A percentile compares a stretch with the other conserved stretches of the same genome.
phyloP scores from a whole-genome alignment of 805 yeast genomes.

The Saccharomycopsis selenospora region DNA sequence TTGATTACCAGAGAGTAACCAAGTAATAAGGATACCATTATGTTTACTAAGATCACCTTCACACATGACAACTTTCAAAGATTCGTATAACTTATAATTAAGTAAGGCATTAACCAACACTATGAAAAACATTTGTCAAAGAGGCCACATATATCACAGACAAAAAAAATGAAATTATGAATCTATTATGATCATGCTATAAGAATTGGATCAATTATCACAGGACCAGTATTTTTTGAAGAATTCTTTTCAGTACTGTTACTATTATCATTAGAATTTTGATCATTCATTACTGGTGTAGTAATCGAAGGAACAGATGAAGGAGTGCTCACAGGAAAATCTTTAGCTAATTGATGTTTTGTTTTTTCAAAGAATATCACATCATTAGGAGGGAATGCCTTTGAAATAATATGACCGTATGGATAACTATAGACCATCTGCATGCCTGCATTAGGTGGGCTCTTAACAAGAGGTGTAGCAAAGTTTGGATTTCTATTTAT shows the following conservation, averaged over 20 bases:
- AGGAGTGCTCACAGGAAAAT: constrained; percentile 42
- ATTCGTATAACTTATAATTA: constrained; percentile 56
- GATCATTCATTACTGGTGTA: no score
- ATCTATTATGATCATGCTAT: no score
- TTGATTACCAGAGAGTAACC: constrained; percentile 55
- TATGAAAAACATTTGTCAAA: constrained; percentile 40
- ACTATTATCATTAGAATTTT: no score
- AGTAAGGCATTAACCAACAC: constrained; percentile 68
- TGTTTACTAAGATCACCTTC: constrained; percentile 52
- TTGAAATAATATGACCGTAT: constrained; percentile 9
- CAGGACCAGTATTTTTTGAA: no score
- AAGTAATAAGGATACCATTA: constrained; percentile 50
- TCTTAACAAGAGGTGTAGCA: no score
- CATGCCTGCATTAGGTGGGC: not conserved
- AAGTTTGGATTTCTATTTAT: no score
- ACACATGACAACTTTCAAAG: constrained; percentile 51
- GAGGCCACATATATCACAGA: constrained; percentile 54
- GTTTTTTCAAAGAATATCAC: constrained; percentile 10
- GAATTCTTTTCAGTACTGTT: no score
- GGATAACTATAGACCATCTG: constrained; percentile 11
- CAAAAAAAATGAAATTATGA: no score
- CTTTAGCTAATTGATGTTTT: not conserved
- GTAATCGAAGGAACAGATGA: constrained; percentile 36
- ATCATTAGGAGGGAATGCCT: constrained; percentile 12
- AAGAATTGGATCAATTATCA: no score